Evolutionary conservation across 345 rosid genomes (phyloP), one percentile per base, ranked within the genome.

Genomic region (Erucastrum elatum): DNA sequence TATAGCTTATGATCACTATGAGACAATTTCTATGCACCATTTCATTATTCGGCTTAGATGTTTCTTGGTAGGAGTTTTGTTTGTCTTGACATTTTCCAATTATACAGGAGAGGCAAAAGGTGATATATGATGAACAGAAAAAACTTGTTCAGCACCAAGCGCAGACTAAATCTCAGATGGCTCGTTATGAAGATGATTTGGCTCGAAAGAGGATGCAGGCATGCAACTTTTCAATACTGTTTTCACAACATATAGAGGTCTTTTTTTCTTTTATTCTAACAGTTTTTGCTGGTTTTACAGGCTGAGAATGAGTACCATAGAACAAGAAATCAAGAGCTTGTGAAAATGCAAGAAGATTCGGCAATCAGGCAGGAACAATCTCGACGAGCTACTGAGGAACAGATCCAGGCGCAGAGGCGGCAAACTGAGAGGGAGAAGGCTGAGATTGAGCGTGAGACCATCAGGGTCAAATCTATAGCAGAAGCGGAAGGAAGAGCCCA

Each of bases 121-220:
- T 95, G 13, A 71, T 93, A 70, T 95, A 90, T 74, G 98, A 93
- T 65, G 99, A 95, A 75, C 97, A 95, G 83, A 95, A 87, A 71
- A 93, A 91, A 75, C 82, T 95, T 77, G 85, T 93, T 64, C 96
- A 93, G 85, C 90, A 89, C 81, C 96, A 90, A 79, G 99, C 99
- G 9, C 97, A 95, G 75, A 88, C 91, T 21, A 95, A 93, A 87
- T 93, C 99, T 29, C 97, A 91, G 85, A 93, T 91, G 96, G 96
- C 96, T 30, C 94, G 92, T 31, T 95, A 93, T 81, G 97, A 87
- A 83, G 97, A 93, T 53, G 99, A 95, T 46, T 64, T 95, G 82
- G 96, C 96, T 33, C 90, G 98, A 87, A 93, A 93, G 92, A 90
- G 99, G 85, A 86, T 93, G 98, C 98, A 93, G 98, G 99, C 88